Base-by-base conservation (phyloP, 345 rosid species). In the Erodium maritimum region DNA sequence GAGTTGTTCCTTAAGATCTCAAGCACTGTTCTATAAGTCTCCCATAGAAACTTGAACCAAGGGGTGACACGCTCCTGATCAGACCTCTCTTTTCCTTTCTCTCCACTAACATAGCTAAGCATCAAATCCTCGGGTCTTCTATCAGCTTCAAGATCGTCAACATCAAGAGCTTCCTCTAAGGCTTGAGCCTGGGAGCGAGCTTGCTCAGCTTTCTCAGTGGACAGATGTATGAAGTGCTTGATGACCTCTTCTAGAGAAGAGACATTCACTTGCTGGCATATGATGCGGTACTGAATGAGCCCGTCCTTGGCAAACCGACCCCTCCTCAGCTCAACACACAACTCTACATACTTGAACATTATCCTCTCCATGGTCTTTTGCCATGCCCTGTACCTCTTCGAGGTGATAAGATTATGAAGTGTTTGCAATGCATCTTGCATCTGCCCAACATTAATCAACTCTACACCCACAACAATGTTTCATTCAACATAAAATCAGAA, bases 1-100 rank as follows among this genome's bases (percentile, higher is more conserved):
- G 99, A 94, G 75, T 90, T 94, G 76, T 94, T 94, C 46, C 97
- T 71, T 64, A 94, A 67, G 19, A 94, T 90, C 67, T 94, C 99
- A 66, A 94, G 99, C 45, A 94, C 99, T 1, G 99, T 87, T 67
- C 99, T 83, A 68, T 90, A 94, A 1, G 99, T 90, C 86, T 94
- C 99, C 99, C 99, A 94, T 71, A 94, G 63, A 72, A 94, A 94
- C 82, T 94, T 94, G 78, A 94, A 94, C 96, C 99, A 94, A 4
- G 99, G 99, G 11, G 97, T 94, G 63, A n/a, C n/a, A n/a, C n/a
- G n/a, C n/a, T n/a, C n/a, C n/a, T n/a, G n/a, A n/a, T n/a, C n/a
- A n/a, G n/a, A n/a, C n/a, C n/a, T n/a, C n/a, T n/a, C n/a, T n/a
- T n/a, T n/a, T n/a, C n/a, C n/a, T n/a, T n/a, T n/a, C n/a, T n/a